Evolutionary conservation across 371 early-diverging fungal species (phyloP).

Genomic region (Mucor piriformis): DNA sequence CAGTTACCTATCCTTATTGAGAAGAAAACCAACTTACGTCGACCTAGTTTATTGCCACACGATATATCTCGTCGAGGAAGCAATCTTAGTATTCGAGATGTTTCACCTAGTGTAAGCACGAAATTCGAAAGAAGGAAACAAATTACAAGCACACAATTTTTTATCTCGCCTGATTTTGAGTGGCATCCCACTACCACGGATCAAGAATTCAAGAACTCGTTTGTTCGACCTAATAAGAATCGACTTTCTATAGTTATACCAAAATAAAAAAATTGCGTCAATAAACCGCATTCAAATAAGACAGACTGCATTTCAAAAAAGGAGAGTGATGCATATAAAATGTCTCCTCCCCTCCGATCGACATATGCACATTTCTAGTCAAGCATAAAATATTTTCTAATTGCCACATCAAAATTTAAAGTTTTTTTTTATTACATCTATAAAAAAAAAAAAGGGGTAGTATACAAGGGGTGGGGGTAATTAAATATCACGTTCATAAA

Average conservation of each 20-base stretch:
- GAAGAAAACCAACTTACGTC: neutral
- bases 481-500: slow-evolving; percentile 71
- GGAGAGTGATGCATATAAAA: no score
- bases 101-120: slow-evolving; percentile 7
- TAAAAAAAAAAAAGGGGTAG: neutral
- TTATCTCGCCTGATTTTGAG: slow-evolving; percentile 4
- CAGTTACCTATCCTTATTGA: neutral
- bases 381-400: no score
- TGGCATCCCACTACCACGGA: neutral
- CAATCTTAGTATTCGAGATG: slow-evolving; percentile 6
- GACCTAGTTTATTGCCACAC: slow-evolving; percentile 5
- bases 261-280: no score
- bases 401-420: no score
- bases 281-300: no score
- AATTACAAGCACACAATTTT: slow-evolving; percentile 19
- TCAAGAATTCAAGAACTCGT: neutral
- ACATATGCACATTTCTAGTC: no score
- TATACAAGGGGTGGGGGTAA: neutral
- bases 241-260: neutral
- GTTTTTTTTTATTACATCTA: no score
- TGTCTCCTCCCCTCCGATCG: no score
- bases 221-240: neutral
- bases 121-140: slow-evolving; percentile 19
- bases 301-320: no score
- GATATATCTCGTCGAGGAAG: slow-evolving; percentile 10